Conservation (phyloP, 192 early-diverging fungal genomes). For the Rhizoclosmatium globosum region DNA sequence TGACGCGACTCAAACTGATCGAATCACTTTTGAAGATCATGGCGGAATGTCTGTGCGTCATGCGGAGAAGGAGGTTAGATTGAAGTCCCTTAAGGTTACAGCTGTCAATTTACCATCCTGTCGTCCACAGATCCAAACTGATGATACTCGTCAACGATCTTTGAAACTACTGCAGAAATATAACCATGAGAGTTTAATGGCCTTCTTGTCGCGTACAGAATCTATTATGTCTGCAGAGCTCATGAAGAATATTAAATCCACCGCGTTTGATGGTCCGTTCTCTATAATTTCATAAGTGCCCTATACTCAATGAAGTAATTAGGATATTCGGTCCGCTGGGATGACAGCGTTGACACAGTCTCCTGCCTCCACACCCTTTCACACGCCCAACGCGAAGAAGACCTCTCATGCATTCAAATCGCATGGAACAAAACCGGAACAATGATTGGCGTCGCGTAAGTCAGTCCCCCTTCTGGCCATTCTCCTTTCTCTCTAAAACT, state of each 20-base stretch:
- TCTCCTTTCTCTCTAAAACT: not conserved
- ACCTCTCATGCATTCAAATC: slow-evolving; percentile 42
- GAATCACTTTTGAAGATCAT: slow-evolving; percentile 23
- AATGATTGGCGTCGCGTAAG: slow-evolving; percentile 44
- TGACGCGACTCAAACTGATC: slow-evolving; percentile 10
- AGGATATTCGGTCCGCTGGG: slow-evolving; percentile 59
- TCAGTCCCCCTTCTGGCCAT: not conserved
- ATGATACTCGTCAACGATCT: slow-evolving; percentile 13
- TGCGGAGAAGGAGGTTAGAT: slow-evolving; percentile 30
- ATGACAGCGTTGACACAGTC: slow-evolving; percentile 43
- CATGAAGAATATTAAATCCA: slow-evolving; percentile 51
- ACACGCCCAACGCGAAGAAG: slow-evolving; percentile 35
- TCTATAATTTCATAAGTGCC: not conserved
- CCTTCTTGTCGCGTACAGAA: slow-evolving; percentile 48
- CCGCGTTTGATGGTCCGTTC: slow-evolving; percentile 52
- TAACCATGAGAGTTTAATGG: slow-evolving; percentile 37
- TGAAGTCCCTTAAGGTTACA: not conserved
- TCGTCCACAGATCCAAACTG: slow-evolving; percentile 49
- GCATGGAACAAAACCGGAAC: slow-evolving; percentile 58
- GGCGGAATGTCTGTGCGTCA: slow-evolving; percentile 23
- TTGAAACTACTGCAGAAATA: slow-evolving; percentile 34
- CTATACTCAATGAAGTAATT: not conserved
- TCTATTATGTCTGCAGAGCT: slow-evolving; percentile 50
- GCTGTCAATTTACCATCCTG: not conserved
- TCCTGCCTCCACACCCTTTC: slow-evolving; percentile 42